Conservation (phyloP, 2,329 filamentous ascomycete genomes). For the Grosmannia huntii region DNA sequence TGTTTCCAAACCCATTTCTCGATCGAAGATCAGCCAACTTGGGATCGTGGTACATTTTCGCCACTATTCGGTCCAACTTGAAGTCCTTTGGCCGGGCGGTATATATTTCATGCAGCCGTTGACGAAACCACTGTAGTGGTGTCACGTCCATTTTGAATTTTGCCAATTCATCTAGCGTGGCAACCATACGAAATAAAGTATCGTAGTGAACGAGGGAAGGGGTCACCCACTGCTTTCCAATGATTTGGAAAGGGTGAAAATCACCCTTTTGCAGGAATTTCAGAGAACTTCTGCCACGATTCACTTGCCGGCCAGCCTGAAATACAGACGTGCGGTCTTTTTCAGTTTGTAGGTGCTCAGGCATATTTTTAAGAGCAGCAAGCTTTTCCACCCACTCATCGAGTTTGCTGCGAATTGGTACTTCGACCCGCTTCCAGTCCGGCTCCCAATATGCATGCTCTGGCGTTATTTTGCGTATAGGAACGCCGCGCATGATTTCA, state of each 20-base stretch:
- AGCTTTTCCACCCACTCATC: conserved; percentile 36
- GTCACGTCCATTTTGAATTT: conserved; percentile 40
- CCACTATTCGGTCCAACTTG: conserved; percentile 35
- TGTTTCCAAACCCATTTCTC: conserved; percentile 43
- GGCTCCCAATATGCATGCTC: conserved; percentile 43
- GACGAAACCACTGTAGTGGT: conserved; percentile 43
- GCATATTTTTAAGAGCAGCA: conserved; percentile 25
- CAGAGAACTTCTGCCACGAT: conserved; percentile 39
- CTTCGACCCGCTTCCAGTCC: conserved; percentile 34
- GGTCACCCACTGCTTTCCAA: conserved; percentile 37
- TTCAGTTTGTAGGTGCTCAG: conserved; percentile 17
- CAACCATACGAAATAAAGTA: conserved; percentile 41
- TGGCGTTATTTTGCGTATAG: conserved; percentile 35
- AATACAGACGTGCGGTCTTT: conserved; percentile 33
- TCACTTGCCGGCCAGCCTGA: conserved; percentile 41
- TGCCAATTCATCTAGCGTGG: conserved; percentile 38
- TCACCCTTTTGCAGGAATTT: conserved; percentile 36
- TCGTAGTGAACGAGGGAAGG: conserved; percentile 37
- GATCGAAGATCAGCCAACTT: conserved; percentile 35
- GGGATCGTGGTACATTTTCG: conserved; percentile 42
- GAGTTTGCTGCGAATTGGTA: conserved; percentile 28
- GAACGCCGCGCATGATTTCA: conserved; percentile 38
- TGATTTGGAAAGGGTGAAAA: conserved; percentile 43
- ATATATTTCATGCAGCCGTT: conserved; percentile 39
- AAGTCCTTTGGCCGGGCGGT: conserved; percentile 31